Percentiles rank a stretch among this genome's conserved stretches.
Evolutionary conservation across 352 stramenopile species (phyloP).

Genomic region (Phytophthora europaea): DNA sequence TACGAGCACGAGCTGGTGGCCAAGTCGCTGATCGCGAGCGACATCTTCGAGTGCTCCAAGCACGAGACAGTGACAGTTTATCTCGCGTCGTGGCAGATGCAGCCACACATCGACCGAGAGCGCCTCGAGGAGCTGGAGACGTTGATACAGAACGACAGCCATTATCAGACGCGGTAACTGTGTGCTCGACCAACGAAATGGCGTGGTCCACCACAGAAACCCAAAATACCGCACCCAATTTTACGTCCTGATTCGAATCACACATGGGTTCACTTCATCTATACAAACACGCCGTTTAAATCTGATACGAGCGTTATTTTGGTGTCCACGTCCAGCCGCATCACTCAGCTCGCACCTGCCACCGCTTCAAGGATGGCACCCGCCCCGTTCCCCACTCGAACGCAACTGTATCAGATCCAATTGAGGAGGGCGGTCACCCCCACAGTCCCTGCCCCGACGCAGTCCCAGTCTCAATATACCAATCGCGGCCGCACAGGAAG

Average conservation of each 20-base stretch:
- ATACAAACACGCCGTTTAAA: conserved; percentile 22
- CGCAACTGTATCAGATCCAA: background rate
- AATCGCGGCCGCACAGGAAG: conserved; percentile 28
- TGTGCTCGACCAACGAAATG: conserved; percentile 5
- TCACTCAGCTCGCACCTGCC: background rate
- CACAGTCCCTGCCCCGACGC: conserved; percentile 4
- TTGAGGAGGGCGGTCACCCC: conserved; percentile 14
- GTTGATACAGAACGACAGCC: conserved; percentile 68
- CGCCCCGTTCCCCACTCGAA: background rate
- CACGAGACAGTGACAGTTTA: conserved; percentile 83
- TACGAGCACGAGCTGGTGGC: conserved; percentile 83
- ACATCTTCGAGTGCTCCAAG: conserved; percentile 74
- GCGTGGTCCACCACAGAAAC: background rate
- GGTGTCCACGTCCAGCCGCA: background rate
- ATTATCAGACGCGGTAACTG: conserved; percentile 46
- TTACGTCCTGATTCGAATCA: conserved; percentile 28
- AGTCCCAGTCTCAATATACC: conserved; percentile 26
- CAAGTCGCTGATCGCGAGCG: conserved; percentile 78
- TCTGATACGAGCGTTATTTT: conserved; percentile 36
- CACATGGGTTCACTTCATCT: conserved; percentile 25
- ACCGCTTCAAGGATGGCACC: conserved; percentile 31
- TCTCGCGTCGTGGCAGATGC: conserved; percentile 89
- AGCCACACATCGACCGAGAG: conserved; percentile 73
- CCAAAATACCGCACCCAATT: background rate
- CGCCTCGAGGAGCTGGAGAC: conserved; percentile 75